These are phyloP conservation scores for Exophiala sideris DNA, from an alignment of 2,329 filamentous ascomycete genomes.

Conservation along the genomic window DNA sequence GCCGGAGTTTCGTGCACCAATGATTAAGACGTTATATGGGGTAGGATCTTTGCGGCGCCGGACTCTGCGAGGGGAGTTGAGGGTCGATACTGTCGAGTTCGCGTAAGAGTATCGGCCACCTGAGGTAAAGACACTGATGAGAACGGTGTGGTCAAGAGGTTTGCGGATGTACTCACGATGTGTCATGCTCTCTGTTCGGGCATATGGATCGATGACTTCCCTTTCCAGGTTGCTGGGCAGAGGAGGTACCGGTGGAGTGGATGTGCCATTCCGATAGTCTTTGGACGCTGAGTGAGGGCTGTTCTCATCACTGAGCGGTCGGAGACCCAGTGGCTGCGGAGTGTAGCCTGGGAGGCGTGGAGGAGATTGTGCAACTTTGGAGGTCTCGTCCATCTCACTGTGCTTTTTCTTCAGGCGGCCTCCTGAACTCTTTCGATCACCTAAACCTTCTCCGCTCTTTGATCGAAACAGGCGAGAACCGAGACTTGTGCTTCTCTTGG, in stretches of 20 bases:
- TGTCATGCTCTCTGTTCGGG: conserved; percentile 89
- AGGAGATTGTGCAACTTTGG: conserved; percentile 21
- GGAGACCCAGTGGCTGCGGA: conserved; percentile 25
- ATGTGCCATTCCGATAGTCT: conserved; percentile 18
- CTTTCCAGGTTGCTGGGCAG: conserved; percentile 19
- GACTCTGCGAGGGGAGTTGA: conserved; percentile 89
- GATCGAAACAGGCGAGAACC: conserved; percentile 27
- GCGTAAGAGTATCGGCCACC: conserved; percentile 89
- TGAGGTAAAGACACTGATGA: conserved; percentile 10
- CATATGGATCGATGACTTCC: conserved; percentile 64
- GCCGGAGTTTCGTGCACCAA: conserved; percentile 81
- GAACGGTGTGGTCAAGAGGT: not conserved
- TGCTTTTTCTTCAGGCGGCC: conserved; percentile 26
- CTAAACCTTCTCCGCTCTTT: conserved; percentile 26
- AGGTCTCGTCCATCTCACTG: conserved; percentile 20
- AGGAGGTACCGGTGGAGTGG: conserved; percentile 25
- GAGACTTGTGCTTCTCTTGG: conserved; percentile 24
- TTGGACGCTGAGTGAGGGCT: conserved; percentile 13
- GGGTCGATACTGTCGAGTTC: conserved; percentile 81
- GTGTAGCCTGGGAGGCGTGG: conserved; percentile 24
- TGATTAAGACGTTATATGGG: conserved; percentile 91
- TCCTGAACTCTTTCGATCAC: conserved; percentile 24
- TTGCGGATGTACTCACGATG: conserved; percentile 55
- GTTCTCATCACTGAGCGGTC: conserved; percentile 27
- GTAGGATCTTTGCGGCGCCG: conserved; percentile 95